Evolutionary conservation across 768 basidiomycete species (phyloP).

Genomic region (Rhizopogon rudus): DNA sequence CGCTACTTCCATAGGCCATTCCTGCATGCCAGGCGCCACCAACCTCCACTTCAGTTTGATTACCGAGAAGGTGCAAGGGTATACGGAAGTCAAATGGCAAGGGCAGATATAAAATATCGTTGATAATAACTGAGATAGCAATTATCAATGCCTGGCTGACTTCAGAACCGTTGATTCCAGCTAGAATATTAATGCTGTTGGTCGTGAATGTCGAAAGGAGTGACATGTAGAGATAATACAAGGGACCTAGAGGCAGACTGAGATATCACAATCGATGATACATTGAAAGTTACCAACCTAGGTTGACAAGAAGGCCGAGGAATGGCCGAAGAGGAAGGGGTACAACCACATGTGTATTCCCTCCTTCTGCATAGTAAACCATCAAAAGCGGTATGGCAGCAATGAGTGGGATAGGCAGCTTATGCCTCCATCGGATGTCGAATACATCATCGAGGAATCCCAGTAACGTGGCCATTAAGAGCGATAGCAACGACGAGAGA

Average conservation of each 20-base stretch:
- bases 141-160: slow-evolving; percentile 92
- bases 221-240: slow-evolving; percentile 97
- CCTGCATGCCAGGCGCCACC: slow-evolving; percentile 82
- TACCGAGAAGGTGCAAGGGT: slow-evolving; percentile 66
- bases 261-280: background rate
- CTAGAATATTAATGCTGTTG: slow-evolving; percentile 98
- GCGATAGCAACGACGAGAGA: slow-evolving; percentile 86
- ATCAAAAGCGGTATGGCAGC: slow-evolving; percentile 92
- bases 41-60: slow-evolving; percentile 60
- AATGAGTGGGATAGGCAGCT: slow-evolving; percentile 94
- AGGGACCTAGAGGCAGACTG: slow-evolving; percentile 53
- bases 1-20: slow-evolving; percentile 79
- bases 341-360: slow-evolving; percentile 90
- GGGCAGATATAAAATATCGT: slow-evolving; percentile 93
- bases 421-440: slow-evolving; percentile 98
- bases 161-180: slow-evolving; percentile 96
- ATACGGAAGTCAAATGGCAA: slow-evolving; percentile 74
- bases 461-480: slow-evolving; percentile 88
- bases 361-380: slow-evolving; percentile 94
- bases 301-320: slow-evolving; percentile 76
- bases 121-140: slow-evolving; percentile 82
- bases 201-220: slow-evolving; percentile 94
- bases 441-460: slow-evolving; percentile 98
- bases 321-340: slow-evolving; percentile 75
- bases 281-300: slow-evolving; percentile 51